These are phyloP conservation scores for Elsinoe fawcettii DNA, from an alignment of 2,329 filamentous ascomycete species.

Conservation along the genomic window DNA sequence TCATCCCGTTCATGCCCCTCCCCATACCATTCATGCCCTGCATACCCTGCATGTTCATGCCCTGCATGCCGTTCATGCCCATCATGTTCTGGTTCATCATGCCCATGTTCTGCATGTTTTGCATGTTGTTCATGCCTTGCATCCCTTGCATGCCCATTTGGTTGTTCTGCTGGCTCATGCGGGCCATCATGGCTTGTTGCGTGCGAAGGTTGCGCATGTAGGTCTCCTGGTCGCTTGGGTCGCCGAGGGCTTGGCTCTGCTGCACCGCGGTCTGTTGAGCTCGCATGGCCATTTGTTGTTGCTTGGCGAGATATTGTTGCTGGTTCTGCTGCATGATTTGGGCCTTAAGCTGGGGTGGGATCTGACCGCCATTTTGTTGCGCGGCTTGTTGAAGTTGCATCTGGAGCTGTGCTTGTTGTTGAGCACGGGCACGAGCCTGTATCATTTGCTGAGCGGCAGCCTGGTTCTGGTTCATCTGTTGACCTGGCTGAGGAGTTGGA, in stretches of 20 bases:
- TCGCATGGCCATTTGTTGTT: slow-evolving; percentile 19
- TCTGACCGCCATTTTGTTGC: slow-evolving; percentile 17
- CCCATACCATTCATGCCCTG: slow-evolving; percentile 16
- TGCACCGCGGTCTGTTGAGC: slow-evolving; percentile 13
- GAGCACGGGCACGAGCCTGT: neutral
- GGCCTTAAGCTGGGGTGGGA: slow-evolving; percentile 22
- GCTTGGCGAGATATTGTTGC: slow-evolving; percentile 21
- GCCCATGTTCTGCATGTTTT: slow-evolving; percentile 20
- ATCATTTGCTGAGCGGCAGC: neutral
- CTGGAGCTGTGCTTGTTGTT: slow-evolving; percentile 11
- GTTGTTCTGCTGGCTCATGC: slow-evolving; percentile 13
- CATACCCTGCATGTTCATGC: slow-evolving; percentile 22
- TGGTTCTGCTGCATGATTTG: slow-evolving; percentile 25
- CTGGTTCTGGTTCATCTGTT: neutral
- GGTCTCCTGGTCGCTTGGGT: slow-evolving; percentile 28
- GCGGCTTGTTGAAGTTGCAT: slow-evolving; percentile 8
- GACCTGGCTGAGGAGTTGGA: neutral
- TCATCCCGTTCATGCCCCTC: slow-evolving; percentile 11
- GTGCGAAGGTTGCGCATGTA: slow-evolving; percentile 28
- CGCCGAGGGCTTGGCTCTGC: slow-evolving; percentile 18
- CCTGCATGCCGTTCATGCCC: slow-evolving; percentile 20
- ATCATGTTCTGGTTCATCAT: slow-evolving; percentile 20
- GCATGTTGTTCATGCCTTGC: slow-evolving; percentile 18
- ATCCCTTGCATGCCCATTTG: slow-evolving; percentile 16
- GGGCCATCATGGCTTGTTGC: slow-evolving; percentile 25